Evolutionary conservation across 164 flowering plant species (phyloP).

Genomic region (Warburgia ugandensis): DNA sequence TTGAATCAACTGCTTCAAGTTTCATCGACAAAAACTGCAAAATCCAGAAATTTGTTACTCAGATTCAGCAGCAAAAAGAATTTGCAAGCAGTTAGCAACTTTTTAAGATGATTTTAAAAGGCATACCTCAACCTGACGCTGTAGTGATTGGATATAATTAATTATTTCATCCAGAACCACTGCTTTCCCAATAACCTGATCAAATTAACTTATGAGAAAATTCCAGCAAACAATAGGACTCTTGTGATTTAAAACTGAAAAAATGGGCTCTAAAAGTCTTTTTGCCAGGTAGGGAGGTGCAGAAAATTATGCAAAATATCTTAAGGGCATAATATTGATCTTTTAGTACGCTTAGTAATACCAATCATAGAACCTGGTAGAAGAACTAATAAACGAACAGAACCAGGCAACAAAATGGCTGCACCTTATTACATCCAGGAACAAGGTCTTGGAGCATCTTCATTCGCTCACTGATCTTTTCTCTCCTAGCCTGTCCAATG

Average conservation of each 20-base stretch:
- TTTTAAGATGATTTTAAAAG: neutral
- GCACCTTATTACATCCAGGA: constrained; percentile 97
- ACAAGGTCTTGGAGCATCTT: constrained; percentile 91
- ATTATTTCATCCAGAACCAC: constrained; percentile 87
- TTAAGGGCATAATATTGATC: too few species aligned
- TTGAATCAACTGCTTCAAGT: constrained; percentile 89
- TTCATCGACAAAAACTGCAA: constrained; percentile 93
- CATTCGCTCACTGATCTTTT: constrained; percentile 98
- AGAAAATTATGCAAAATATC: too few species aligned
- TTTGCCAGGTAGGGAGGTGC: too few species aligned
- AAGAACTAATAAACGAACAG: neutral
- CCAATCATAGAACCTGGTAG: neutral
- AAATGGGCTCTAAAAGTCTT: too few species aligned
- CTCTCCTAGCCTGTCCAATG: constrained; percentile 79
- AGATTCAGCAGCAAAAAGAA: constrained; percentile 6
- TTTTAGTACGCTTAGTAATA: neutral
- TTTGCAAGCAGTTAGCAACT: neutral
- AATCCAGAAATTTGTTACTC: constrained; percentile 10
- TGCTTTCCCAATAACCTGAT: constrained; percentile 78
- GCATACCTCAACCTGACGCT: constrained; percentile 81
- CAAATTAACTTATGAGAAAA: neutral
- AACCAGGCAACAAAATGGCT: neutral
- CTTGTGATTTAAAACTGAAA: neutral
- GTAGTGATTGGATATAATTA: constrained; percentile 78
- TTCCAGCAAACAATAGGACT: neutral